phyloP scores from a whole-genome alignment of 73 alveolate genomes.

The Durusdinium trenchii region DNA sequence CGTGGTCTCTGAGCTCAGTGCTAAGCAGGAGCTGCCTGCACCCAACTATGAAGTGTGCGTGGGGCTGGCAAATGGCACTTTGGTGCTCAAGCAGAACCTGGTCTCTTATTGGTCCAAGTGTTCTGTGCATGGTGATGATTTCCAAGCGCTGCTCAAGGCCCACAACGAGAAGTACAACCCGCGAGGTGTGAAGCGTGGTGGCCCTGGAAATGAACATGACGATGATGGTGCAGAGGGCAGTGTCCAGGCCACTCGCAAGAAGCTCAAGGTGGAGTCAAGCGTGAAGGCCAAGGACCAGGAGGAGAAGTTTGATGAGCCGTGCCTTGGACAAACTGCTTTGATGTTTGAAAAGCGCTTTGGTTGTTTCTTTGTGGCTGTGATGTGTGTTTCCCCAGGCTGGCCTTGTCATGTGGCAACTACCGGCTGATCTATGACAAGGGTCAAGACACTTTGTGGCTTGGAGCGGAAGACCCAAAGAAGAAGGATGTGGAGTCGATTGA shows the following conservation, averaged over 20 bases:
- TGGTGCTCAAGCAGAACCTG: background rate
- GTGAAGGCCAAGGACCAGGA: background rate
- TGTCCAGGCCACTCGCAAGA: background rate
- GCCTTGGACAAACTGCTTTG: too few species aligned
- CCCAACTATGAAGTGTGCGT: background rate
- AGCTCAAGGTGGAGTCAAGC: background rate
- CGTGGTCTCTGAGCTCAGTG: background rate
- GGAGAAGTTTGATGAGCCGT: background rate
- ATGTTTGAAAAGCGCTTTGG: too few species aligned
- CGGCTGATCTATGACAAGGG: background rate
- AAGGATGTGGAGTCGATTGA: too few species aligned
- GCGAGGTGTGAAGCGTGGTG: background rate
- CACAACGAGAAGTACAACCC: conserved; percentile 55
- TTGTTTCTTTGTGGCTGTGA: too few species aligned
- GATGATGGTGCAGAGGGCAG: background rate
- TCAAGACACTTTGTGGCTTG: background rate
- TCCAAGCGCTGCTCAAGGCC: background rate
- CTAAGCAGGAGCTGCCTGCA: background rate
- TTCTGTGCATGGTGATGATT: too few species aligned
- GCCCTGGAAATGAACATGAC: background rate
- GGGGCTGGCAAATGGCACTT: background rate
- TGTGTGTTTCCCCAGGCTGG: too few species aligned
- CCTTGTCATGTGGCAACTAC: conserved; percentile 4
- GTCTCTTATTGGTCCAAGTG: background rate
- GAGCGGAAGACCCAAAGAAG: background rate